Evolutionary conservation across 2,329 filamentous ascomycete species (phyloP), one percentile per base, ranked within the genome.

Genomic region (Macrophomina phaseolina): DNA sequence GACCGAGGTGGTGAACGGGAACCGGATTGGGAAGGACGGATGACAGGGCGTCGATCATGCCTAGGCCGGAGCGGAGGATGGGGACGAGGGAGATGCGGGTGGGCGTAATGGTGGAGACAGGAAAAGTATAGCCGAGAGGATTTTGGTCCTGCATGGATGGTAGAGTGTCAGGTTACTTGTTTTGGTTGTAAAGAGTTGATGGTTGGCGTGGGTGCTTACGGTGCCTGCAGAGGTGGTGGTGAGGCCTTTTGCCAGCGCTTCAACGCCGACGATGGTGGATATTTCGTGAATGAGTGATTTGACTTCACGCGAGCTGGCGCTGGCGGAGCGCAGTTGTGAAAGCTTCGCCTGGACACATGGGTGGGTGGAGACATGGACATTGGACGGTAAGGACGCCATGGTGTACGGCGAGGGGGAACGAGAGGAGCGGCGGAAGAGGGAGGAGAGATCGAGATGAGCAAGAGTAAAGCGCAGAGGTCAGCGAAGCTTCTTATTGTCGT

Each of bases 261-360:
- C 94, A 69, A 89, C 91, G 53, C 89, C 91, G 23, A 98, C 81
- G 68, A 98, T 91, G 46, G 92, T 84, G 7, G 92, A 83, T 69
- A 98, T 96, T 70, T 98, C 94, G 76, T 97, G 89, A 68, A 97
- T 87, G 58, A 98, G 84, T 7, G 86, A 81, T 80, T 94, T 93
- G 71, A 92, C 93, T 66, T 97, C 92, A 68, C 89, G 86, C 3
- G 92, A 85, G 67, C 84, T 87, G 61, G 91, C 88, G 49, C 83
- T 84, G 66, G 87, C 84, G 48, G 92, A 95, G 68, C 94, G 90
- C 55, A 98, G 87, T 81, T 95, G 92, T 72, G 91, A 94, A 74
- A 98, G 88, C 84, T 98, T 98, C 72, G 91, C 92, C 73, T 86
- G 85, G 49, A 97, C 85, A 80, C 92, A 97, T 42, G 94, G 94